Percentiles rank a stretch among this genome's conserved stretches.
These are phyloP conservation scores for Ceratorhiza oryzae-sativae DNA, from an alignment of 1,284 basidiomycete genomes.

Conservation along the genomic window DNA sequence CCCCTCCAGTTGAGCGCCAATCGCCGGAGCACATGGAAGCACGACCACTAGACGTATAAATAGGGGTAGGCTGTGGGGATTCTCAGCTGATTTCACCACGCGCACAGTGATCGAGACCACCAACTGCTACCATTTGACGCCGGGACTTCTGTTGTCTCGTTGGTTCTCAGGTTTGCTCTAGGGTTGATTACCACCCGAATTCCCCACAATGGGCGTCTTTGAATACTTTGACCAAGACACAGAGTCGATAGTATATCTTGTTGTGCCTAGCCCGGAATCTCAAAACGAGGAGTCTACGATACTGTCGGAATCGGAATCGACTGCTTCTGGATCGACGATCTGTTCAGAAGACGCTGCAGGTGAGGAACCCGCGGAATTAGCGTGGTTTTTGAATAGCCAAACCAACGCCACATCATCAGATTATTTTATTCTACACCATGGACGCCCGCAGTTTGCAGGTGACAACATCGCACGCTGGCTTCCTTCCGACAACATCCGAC, in stretches of 20 bases:
- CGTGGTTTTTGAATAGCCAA: too few species aligned
- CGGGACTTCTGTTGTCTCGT: too few species aligned
- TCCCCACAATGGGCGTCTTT: neutral
- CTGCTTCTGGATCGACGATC: neutral
- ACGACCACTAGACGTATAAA: too few species aligned
- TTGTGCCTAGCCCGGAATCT: neutral
- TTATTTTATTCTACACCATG: constrained; percentile 24
- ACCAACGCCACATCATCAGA: neutral
- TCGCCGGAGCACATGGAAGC: too few species aligned
- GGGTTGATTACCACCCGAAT: too few species aligned
- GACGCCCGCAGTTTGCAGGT: constrained; percentile 13
- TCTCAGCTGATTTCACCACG: too few species aligned
- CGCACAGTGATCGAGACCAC: too few species aligned
- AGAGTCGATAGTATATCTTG: constrained; percentile 3
- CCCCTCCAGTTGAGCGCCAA: too few species aligned
- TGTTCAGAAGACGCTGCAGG: constrained; percentile 1
- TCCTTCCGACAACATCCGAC: constrained; percentile 24
- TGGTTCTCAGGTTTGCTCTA: too few species aligned
- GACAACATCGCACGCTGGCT: constrained; percentile 3
- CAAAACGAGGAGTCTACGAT: neutral
- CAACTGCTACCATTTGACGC: too few species aligned
- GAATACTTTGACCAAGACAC: constrained; percentile 3
- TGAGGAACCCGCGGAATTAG: too few species aligned
- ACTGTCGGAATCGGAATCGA: neutral
- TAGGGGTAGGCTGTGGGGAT: too few species aligned